Evolutionary conservation across 768 basidiomycete species (phyloP).

Genomic region (Amanita molliuscula): DNA sequence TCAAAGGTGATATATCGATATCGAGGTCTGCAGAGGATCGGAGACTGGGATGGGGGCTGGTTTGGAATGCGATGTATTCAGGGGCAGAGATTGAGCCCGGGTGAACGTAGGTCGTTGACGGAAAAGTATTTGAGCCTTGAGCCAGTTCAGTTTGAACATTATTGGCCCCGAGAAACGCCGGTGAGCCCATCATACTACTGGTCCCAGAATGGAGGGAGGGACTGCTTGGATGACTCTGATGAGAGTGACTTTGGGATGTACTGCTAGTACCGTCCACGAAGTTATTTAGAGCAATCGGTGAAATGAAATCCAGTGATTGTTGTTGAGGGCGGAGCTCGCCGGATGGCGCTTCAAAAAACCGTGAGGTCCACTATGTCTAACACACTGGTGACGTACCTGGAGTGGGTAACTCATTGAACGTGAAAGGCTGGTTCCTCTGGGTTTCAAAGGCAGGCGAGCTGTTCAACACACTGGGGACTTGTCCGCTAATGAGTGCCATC

Average conservation of each 20-base stretch:
- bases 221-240: slow-evolving; percentile 3
- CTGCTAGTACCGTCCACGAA: neutral
- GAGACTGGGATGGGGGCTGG: slow-evolving; percentile 16
- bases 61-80: slow-evolving; percentile 60
- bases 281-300: slow-evolving; percentile 2
- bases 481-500: slow-evolving; percentile 63
- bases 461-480: slow-evolving; percentile 25
- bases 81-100: slow-evolving; percentile 53
- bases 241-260: neutral
- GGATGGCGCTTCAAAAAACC: slow-evolving; percentile 11
- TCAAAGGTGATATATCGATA: slow-evolving; percentile 68
- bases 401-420: slow-evolving; percentile 52
- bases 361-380: slow-evolving; percentile 6
- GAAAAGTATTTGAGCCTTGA: slow-evolving; percentile 14
- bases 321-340: slow-evolving; percentile 13
- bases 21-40: slow-evolving; percentile 45
- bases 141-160: slow-evolving; percentile 7
- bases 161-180: neutral
- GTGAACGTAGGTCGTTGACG: slow-evolving; percentile 12
- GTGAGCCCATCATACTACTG: neutral
- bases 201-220: neutral
- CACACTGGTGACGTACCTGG: slow-evolving; percentile 39
- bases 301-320: slow-evolving; percentile 4
- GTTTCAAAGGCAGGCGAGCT: slow-evolving; percentile 20
- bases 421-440: slow-evolving; percentile 18